Conservation (phyloP, 1,139 yeast genomes). For the Hyphopichia wangnamkhiaoensis region DNA sequence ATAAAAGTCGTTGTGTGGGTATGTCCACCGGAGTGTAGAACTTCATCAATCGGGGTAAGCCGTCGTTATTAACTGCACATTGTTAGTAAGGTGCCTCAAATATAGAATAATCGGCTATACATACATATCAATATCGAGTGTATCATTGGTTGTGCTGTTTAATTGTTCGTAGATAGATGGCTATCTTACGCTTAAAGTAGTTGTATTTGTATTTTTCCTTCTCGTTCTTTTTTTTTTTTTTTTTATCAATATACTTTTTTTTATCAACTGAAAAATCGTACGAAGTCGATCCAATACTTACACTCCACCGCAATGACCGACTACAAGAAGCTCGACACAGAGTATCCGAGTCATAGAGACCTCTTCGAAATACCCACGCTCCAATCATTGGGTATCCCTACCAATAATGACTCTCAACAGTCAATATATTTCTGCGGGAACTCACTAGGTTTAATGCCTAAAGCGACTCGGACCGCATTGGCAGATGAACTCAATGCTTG, state of each 20-base stretch:
- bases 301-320: background rate
- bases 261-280: background rate
- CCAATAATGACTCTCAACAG: constrained; percentile 21
- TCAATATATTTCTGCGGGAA: constrained; percentile 81
- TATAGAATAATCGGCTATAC: constrained; percentile 26
- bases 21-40: constrained; percentile 91
- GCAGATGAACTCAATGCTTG: constrained; percentile 76
- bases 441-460: constrained; percentile 89
- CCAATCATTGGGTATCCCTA: constrained; percentile 47
- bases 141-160: constrained; percentile 51
- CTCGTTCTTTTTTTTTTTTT: background rate
- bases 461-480: constrained; percentile 56
- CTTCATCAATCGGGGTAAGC: constrained; percentile 88
- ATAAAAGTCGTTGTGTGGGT: constrained; percentile 68
- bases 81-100: constrained; percentile 16
- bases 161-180: background rate
- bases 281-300: background rate
- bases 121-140: constrained; percentile 85
- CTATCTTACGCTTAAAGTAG: background rate
- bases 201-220: no score
- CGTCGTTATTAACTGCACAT: constrained; percentile 78
- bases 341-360: constrained; percentile 37
- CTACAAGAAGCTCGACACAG: constrained; percentile 27
- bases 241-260: background rate
- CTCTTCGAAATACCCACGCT: constrained; percentile 64